phyloP scores from a whole-genome alignment of 305 asterid genomes.

The Fraxinus albicans region DNA sequence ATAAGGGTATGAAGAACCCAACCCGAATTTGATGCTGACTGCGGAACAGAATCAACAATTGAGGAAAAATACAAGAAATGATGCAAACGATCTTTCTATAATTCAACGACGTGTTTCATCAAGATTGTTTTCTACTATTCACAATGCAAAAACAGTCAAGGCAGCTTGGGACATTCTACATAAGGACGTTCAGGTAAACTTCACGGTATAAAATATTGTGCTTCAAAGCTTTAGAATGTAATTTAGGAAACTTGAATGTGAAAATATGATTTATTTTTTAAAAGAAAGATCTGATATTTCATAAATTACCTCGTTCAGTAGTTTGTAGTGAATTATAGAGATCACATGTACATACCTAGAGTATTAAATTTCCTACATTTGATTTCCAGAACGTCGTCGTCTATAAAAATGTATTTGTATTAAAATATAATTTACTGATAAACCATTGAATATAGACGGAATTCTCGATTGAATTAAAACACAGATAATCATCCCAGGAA shows the following conservation, averaged over 20 bases:
- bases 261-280: background rate
- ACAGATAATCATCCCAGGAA: background rate
- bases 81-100: background rate
- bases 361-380: background rate
- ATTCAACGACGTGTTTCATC: background rate
- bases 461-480: background rate
- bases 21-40: background rate
- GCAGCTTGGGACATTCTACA: slow-evolving; percentile 23
- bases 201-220: background rate
- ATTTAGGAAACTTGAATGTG: background rate
- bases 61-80: background rate
- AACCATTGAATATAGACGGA: background rate
- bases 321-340: background rate
- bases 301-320: background rate
- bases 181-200: background rate
- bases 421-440: background rate
- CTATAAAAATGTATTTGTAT: background rate
- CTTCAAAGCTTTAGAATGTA: background rate
- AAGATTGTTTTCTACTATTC: background rate
- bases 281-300: background rate
- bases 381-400: background rate
- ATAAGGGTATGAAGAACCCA: background rate
- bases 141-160: background rate
- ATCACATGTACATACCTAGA: background rate
- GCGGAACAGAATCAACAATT: background rate